These are phyloP conservation scores for Maudiozyma pseudohumilis DNA, from an alignment of 805 yeast species.

Conservation along the genomic window DNA sequence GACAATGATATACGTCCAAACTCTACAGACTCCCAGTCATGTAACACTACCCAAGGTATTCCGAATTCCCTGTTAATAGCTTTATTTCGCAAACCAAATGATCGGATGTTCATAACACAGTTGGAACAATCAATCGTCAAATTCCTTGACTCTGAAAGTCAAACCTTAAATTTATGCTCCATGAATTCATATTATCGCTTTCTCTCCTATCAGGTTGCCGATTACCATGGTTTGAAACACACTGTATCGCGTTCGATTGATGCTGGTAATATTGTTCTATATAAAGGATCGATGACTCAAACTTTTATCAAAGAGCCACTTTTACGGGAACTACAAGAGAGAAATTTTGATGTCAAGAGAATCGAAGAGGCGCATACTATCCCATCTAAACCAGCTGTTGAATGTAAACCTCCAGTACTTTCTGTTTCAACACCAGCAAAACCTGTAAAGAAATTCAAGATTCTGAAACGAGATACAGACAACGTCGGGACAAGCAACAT, in stretches of 20 bases:
- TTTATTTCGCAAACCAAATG: constrained; percentile 34
- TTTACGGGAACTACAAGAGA: constrained; percentile 15
- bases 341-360: background rate
- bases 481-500: background rate
- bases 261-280: constrained; percentile 31
- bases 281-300: constrained; percentile 25
- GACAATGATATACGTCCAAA: too few species aligned
- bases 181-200: constrained; percentile 63
- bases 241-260: constrained; percentile 35
- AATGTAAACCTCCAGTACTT: too few species aligned
- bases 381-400: too few species aligned
- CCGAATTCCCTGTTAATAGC: constrained; percentile 33
- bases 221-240: constrained; percentile 54
- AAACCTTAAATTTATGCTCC: constrained; percentile 37
- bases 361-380: too few species aligned
- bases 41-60: background rate
- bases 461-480: constrained; percentile 5
- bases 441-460: constrained; percentile 5
- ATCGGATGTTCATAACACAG: constrained; percentile 40
- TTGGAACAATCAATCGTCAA: constrained; percentile 39
- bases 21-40: too few species aligned
- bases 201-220: constrained; percentile 60
- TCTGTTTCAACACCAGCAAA: too few species aligned
- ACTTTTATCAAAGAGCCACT: constrained; percentile 9
- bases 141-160: constrained; percentile 35